These are phyloP conservation scores for Colletotrichum karsti DNA, from an alignment of 2,329 filamentous ascomycete genomes.

Conservation along the genomic window DNA sequence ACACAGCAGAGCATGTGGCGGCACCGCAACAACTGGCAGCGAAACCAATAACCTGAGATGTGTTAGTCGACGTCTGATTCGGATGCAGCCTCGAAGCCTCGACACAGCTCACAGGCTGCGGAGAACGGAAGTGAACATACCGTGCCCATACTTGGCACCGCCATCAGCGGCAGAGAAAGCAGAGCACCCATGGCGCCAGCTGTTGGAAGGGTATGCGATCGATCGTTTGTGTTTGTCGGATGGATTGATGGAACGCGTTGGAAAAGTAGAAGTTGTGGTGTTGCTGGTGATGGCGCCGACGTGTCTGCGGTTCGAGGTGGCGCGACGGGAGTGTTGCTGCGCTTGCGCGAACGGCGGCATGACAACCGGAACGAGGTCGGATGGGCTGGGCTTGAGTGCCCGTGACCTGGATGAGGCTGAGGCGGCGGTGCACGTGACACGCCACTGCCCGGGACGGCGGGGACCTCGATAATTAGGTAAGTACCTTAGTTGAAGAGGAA, in stretches of 20 bases:
- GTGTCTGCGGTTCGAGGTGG: not conserved
- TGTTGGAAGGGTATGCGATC: not conserved
- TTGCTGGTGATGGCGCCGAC: not conserved
- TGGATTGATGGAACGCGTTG: not conserved
- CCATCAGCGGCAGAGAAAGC: slow-evolving; percentile 88
- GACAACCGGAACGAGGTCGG: not conserved
- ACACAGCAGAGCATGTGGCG: slow-evolving; percentile 94
- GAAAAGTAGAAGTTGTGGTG: not conserved
- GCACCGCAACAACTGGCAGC: slow-evolving; percentile 94
- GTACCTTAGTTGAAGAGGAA: too few relatives aligned
- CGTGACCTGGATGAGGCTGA: too few relatives aligned
- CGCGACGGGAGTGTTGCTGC: not conserved
- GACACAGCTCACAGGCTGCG: not conserved
- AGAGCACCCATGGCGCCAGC: slow-evolving; percentile 81
- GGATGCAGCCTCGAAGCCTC: too few relatives aligned
- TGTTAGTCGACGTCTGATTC: not conserved
- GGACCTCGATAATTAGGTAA: too few relatives aligned
- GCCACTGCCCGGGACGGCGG: too few relatives aligned
- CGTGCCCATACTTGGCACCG: slow-evolving; percentile 84
- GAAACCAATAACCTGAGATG: slow-evolving; percentile 74
- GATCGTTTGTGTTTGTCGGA: not conserved
- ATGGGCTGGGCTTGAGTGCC: not conserved
- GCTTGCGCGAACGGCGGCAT: not conserved
- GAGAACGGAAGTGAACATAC: slow-evolving; percentile 62
- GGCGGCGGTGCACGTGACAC: not conserved